Evolutionary conservation across 331 rosid genomes (phyloP).

Genomic region (Malus hybrid): DNA sequence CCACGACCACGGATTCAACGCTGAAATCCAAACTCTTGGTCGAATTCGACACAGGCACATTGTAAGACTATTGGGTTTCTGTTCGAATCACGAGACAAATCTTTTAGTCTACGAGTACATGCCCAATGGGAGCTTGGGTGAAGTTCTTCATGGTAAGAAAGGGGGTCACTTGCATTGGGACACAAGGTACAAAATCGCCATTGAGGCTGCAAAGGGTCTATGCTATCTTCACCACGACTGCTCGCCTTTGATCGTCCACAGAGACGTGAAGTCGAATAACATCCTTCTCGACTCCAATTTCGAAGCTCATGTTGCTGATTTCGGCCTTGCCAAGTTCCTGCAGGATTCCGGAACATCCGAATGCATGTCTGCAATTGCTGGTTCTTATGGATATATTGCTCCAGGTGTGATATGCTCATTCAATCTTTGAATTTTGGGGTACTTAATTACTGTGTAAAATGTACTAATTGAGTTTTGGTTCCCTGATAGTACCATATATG

Average conservation of each 20-base stretch:
- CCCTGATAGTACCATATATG: background rate
- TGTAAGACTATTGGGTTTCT: slow-evolving; percentile 77
- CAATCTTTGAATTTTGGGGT: slow-evolving; percentile 1
- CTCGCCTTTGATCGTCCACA: slow-evolving; percentile 83
- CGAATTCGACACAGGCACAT: slow-evolving; percentile 87
- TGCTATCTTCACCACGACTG: slow-evolving; percentile 96
- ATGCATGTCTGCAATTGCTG: slow-evolving; percentile 99
- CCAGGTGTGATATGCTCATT: slow-evolving; percentile 49
- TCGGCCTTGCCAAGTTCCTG: slow-evolving; percentile 92
- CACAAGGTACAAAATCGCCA: slow-evolving; percentile 81
- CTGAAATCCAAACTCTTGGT: slow-evolving; percentile 92
- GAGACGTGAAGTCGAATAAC: slow-evolving; percentile 91
- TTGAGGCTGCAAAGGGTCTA: slow-evolving; percentile 92
- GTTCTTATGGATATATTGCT: slow-evolving; percentile 97
- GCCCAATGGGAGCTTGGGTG: slow-evolving; percentile 97
- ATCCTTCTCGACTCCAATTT: slow-evolving; percentile 73
- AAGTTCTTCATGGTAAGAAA: slow-evolving; percentile 96
- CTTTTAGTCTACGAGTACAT: slow-evolving; percentile 91
- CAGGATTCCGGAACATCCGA: slow-evolving; percentile 93
- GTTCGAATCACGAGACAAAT: slow-evolving; percentile 95
- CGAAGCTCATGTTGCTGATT: slow-evolving; percentile 97
- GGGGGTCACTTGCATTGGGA: slow-evolving; percentile 96
- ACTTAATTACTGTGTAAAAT: background rate
- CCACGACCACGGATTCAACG: slow-evolving; percentile 85
- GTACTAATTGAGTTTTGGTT: slow-evolving; percentile 31